Base-by-base conservation (phyloP, 306 rosid genomes). In the Inga laurina region DNA sequence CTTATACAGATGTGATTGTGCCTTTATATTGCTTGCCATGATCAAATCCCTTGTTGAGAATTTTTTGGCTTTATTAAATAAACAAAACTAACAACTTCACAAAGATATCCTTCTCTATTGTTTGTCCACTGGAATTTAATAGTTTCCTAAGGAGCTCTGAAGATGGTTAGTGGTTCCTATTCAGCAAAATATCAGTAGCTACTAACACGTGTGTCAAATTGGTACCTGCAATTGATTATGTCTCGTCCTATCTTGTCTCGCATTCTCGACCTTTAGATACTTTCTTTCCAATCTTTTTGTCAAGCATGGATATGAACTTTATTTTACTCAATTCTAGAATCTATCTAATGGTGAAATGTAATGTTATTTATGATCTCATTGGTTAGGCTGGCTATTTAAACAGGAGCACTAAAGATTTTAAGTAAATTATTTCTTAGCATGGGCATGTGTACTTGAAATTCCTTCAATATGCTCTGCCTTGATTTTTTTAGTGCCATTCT, bases 51-150 rank as follows among this genome's bases (percentile, higher is more conserved):
- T 76, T 68, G 22, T 51, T 56, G 22, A 79, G 51, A 35, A 46
- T 75, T 59, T 79, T 81, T 72, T 61, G 37, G 65, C 78, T 78
- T 61, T 46, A 64, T 76, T 79, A 77, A 76, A 56, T 56, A 44
- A 68, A 49, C 51, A 56, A 52, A 65, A n/a, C 27, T 13, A 61
- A 48, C 22, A 59, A 72, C 52, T 54, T 70, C 43, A 72, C 62
- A 37, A 14, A 75, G 75, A 67, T 76, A 77, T 64, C 65, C 57
- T 30, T 52, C 65, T 70, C 56, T 32, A 48, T 21, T 54, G 61
- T 69, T 70, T 75, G 71, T 64, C 56, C 45, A 32, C 62, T 1
- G 30, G 78, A 54, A 76, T 64, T 64, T 54, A 56, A 54, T 70
- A 76, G 49, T 54, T 37, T 34, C 37, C 18, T 69, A 15, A 24